Conservation (phyloP, 2,329 filamentous ascomycete species). For the Stromatinia cepivora region DNA sequence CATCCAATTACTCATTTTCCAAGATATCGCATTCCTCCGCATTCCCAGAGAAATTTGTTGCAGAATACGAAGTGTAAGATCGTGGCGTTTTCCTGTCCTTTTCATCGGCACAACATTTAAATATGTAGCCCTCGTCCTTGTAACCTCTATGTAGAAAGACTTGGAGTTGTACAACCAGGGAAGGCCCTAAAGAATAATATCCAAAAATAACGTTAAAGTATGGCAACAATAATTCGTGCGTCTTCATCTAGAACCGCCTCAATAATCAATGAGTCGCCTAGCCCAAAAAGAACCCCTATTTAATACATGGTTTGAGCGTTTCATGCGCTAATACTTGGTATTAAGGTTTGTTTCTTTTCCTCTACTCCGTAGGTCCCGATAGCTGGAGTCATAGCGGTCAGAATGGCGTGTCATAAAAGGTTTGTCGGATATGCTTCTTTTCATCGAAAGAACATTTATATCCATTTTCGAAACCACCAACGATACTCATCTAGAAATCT, state of each 20-base stretch:
- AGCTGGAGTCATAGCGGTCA: not conserved
- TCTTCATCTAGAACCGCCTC: not conserved
- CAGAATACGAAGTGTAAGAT: constrained; percentile 7
- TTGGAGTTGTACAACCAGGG: not conserved
- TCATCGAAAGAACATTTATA: not conserved
- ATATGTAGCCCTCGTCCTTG: too few relatives aligned
- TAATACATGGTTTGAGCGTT: not conserved
- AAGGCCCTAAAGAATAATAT: not conserved
- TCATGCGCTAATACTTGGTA: not conserved
- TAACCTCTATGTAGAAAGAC: too few relatives aligned
- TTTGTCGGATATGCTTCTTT: not conserved
- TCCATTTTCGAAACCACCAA: not conserved
- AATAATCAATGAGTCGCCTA: not conserved
- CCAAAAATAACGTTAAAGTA: not conserved
- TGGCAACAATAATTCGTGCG: not conserved
- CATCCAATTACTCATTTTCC: not conserved
- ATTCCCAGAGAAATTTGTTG: not conserved
- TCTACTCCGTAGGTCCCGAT: not conserved
- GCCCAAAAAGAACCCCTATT: not conserved
- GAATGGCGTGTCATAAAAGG: not conserved
- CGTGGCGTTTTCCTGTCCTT: constrained; percentile 3
- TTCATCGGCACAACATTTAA: not conserved
- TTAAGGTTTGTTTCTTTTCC: not conserved
- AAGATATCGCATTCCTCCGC: constrained; percentile 1
- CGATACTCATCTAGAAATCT: not conserved